These are phyloP conservation scores for Phoma sp. DNA, from an alignment of 2,329 filamentous ascomycete genomes.

Conservation along the genomic window DNA sequence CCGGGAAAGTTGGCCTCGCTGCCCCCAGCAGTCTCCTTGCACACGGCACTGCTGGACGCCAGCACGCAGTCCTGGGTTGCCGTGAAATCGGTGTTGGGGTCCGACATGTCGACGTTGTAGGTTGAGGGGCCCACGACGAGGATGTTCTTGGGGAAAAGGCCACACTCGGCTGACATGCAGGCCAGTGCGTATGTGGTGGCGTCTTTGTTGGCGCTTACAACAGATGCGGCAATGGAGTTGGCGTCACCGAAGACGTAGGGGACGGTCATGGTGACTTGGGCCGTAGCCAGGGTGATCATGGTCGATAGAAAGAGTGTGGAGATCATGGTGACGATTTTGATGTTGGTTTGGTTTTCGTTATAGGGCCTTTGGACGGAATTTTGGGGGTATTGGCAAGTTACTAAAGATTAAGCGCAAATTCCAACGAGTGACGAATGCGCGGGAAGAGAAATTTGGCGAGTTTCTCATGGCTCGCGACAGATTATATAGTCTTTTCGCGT, in stretches of 20 bases:
- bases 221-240: slow-evolving; percentile 15
- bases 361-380: too few species aligned
- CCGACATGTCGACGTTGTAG: slow-evolving; percentile 26
- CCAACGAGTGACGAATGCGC: not conserved
- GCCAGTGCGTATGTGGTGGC: slow-evolving; percentile 21
- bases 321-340: slow-evolving; percentile 4
- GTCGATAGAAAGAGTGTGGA: slow-evolving; percentile 11
- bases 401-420: not conserved
- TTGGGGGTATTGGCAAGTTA: too few species aligned
- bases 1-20: slow-evolving; percentile 35
- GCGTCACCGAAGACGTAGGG: slow-evolving; percentile 16
- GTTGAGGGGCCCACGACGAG: slow-evolving; percentile 28
- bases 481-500: not conserved
- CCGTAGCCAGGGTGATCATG: slow-evolving; percentile 15
- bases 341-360: too few species aligned
- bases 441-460: too few species aligned
- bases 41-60: slow-evolving; percentile 21
- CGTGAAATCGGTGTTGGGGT: slow-evolving; percentile 28
- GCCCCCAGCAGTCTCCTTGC: slow-evolving; percentile 31
- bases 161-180: slow-evolving; percentile 22
- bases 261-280: slow-evolving; percentile 21
- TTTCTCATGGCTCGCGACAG: too few species aligned
- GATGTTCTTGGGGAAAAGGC: slow-evolving; percentile 27
- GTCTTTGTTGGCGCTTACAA: slow-evolving; percentile 20
- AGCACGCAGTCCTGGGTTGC: slow-evolving; percentile 28